Conservation (phyloP, 129 eudicot genomes). For the Artemisia annua region DNA sequence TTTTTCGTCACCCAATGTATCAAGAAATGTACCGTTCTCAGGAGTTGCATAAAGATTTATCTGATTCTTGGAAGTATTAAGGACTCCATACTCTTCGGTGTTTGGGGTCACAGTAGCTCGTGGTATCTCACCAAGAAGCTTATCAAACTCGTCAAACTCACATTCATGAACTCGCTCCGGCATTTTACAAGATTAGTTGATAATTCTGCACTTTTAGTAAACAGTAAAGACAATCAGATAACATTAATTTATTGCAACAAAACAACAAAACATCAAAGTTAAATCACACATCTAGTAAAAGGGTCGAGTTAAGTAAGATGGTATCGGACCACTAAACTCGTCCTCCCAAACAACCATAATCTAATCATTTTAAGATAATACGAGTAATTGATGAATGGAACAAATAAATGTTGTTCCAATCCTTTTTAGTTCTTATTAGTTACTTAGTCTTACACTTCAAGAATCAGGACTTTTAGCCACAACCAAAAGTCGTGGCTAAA, state of each 20-base stretch:
- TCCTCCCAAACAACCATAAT: not conserved
- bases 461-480: not conserved
- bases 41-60: slow-evolving; percentile 31
- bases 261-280: not conserved
- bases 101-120: slow-evolving; percentile 42
- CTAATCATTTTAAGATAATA: not conserved
- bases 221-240: slow-evolving; percentile 18
- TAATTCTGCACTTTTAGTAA: not conserved
- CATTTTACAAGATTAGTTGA: slow-evolving; percentile 34
- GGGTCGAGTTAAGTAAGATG: not conserved
- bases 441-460: not conserved
- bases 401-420: not conserved
- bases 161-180: slow-evolving; percentile 47
- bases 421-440: not conserved
- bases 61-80: slow-evolving; percentile 28
- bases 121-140: slow-evolving; percentile 68
- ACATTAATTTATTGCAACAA: not conserved
- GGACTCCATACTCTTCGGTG: slow-evolving; percentile 37
- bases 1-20: slow-evolving; percentile 36
- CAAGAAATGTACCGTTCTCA: slow-evolving; percentile 36
- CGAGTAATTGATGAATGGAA: too few relatives aligned
- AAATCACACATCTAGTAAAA: not conserved
- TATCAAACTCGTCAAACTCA: slow-evolving; percentile 57
- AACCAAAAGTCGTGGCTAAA: too few relatives aligned
- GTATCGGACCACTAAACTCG: not conserved